Percentiles rank a stretch among this genome's conserved stretches.
Conservation (phyloP, 2,329 filamentous ascomycete species). For the Shiraia sp. region DNA sequence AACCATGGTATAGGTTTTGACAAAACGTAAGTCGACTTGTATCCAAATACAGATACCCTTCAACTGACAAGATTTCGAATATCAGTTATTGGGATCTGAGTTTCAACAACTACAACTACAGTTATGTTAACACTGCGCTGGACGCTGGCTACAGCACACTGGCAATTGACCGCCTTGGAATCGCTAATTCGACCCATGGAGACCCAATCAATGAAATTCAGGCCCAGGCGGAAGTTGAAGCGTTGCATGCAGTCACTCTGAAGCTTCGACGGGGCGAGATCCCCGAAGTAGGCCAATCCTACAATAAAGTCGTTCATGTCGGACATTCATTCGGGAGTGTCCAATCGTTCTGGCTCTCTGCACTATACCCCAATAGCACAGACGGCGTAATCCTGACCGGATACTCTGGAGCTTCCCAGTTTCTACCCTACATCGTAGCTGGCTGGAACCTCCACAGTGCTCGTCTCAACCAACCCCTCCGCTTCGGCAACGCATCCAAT, state of each 20-base stretch:
- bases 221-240: slow-evolving; percentile 60
- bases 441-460: slow-evolving; percentile 56
- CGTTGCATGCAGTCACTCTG: slow-evolving; percentile 58
- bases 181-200: slow-evolving; percentile 62
- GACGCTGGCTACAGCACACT: slow-evolving; percentile 63
- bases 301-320: slow-evolving; percentile 59
- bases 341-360: slow-evolving; percentile 60
- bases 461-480: slow-evolving; percentile 45
- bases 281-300: slow-evolving; percentile 43
- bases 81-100: slow-evolving; percentile 64
- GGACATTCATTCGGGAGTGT: slow-evolving; percentile 68
- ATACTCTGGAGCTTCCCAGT: slow-evolving; percentile 57
- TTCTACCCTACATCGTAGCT: slow-evolving; percentile 48
- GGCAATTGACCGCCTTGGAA: slow-evolving; percentile 64
- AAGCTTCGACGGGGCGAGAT: slow-evolving; percentile 54
- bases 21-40: slow-evolving; percentile 44
- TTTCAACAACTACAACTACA: slow-evolving; percentile 64
- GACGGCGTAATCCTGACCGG: slow-evolving; percentile 65
- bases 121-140: slow-evolving; percentile 62
- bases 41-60: not conserved
- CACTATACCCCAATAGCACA: slow-evolving; percentile 56
- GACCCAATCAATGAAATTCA: slow-evolving; percentile 66
- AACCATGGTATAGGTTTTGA: slow-evolving; percentile 61
- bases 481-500: slow-evolving; percentile 40
- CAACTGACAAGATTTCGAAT: not conserved